Percentiles rank a stretch among this genome's conserved stretches.
These are phyloP conservation scores for Corrigiola litoralis DNA, from an alignment of 179 eudicot genomes.

Conservation along the genomic window DNA sequence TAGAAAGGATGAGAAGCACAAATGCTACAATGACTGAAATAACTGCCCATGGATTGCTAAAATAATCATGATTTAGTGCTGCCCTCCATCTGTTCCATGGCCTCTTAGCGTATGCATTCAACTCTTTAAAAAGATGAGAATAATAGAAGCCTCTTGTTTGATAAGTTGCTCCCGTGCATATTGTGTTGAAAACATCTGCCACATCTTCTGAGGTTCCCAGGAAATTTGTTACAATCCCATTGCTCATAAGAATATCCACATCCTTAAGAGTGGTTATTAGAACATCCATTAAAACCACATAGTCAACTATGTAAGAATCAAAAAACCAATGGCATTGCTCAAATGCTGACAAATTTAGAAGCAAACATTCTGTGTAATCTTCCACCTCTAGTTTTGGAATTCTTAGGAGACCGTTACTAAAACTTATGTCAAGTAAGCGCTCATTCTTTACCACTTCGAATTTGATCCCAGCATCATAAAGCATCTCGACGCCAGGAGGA, in stretches of 20 bases:
- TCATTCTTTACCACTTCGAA: conserved; percentile 6
- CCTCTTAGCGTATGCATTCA: conserved; percentile 24
- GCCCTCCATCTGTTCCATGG: conserved; percentile 30
- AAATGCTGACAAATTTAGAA: conserved; percentile 26
- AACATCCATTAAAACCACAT: conserved; percentile 23
- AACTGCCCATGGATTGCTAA: conserved; percentile 36
- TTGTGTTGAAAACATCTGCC: conserved; percentile 27
- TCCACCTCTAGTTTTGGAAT: conserved; percentile 25
- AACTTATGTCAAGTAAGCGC: conserved; percentile 20
- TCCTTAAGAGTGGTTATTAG: conserved; percentile 19
- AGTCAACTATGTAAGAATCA: conserved; percentile 28
- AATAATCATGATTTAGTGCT: conserved; percentile 27
- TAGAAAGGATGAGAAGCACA: conserved; percentile 29
- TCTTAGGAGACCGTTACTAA: conserved; percentile 11
- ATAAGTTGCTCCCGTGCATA: conserved; percentile 26
- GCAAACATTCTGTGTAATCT: conserved; percentile 19
- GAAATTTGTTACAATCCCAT: conserved; percentile 17
- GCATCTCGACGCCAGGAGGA: conserved; percentile 19
- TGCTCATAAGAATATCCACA: conserved; percentile 29
- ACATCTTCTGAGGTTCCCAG: conserved; percentile 29
- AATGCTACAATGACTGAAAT: conserved; percentile 32
- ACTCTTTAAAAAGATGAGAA: conserved; percentile 7
- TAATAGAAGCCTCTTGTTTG: conserved; percentile 21
- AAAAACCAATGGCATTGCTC: conserved; percentile 30
- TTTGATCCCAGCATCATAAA: conserved; percentile 32